Conservation (phyloP, 1,284 basidiomycete genomes). For the Cutaneotrichosporon sp. region DNA sequence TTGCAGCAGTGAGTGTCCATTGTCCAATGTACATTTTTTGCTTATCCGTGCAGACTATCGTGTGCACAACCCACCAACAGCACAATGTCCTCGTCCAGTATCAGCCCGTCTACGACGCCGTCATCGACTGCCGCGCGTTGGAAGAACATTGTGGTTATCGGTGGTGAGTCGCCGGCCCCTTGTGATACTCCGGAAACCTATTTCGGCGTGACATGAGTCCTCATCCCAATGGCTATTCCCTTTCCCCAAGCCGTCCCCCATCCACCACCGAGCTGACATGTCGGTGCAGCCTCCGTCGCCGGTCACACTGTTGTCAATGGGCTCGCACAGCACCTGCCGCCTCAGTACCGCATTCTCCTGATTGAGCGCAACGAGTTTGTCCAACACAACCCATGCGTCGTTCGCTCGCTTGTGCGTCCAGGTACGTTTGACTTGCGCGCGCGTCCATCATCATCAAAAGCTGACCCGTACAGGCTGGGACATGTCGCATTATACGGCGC, state of each 20-base stretch:
- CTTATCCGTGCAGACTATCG: no score
- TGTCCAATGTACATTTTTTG: no score
- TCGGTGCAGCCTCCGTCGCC: constrained; percentile 33
- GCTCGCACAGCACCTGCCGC: constrained; percentile 41
- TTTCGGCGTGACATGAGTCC: no score
- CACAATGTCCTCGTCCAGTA: neutral
- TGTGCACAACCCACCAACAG: neutral
- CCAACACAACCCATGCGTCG: constrained; percentile 45
- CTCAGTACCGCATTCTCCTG: constrained; percentile 47
- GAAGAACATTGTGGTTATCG: constrained; percentile 41
- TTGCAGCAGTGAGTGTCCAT: no score
- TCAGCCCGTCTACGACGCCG: neutral
- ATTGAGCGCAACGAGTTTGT: constrained; percentile 47
- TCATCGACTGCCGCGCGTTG: neutral
- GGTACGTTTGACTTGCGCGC: constrained; percentile 24
- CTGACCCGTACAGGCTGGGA: constrained; percentile 38
- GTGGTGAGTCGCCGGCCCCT: constrained; percentile 23
- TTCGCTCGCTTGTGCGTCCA: constrained; percentile 48
- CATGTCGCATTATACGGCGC: constrained; percentile 34
- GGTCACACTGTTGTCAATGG: constrained; percentile 40
- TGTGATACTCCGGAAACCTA: neutral
- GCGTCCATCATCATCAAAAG: neutral
- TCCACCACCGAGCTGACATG: neutral
- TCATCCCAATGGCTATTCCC: neutral
- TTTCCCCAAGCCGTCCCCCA: no score